These are phyloP conservation scores for Apiotrichum porosum DNA, from an alignment of 1,284 basidiomycete species.

Conservation along the genomic window DNA sequence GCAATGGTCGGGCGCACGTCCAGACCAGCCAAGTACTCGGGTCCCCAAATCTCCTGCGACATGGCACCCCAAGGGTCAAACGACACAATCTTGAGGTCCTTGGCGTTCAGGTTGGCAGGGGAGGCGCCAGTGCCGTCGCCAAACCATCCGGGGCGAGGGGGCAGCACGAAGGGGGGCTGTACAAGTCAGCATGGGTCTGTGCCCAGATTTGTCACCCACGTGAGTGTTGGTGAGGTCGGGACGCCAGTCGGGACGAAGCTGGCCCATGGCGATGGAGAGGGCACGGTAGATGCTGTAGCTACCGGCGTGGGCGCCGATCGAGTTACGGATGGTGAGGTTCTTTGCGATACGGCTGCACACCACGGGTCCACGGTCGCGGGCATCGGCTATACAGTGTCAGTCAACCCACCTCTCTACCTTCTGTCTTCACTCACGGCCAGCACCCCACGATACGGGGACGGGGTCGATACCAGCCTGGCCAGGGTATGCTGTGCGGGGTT, in stretches of 20 bases:
- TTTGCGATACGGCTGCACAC: conserved; percentile 80
- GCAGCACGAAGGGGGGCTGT: conserved; percentile 74
- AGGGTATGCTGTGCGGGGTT: conserved; percentile 59
- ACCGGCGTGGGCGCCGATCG: conserved; percentile 88
- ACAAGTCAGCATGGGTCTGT: not conserved
- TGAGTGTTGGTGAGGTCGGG: conserved; percentile 84
- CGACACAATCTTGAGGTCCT: conserved; percentile 70
- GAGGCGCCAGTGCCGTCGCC: conserved; percentile 50
- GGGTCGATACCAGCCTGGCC: conserved; percentile 71
- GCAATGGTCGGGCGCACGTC: conserved; percentile 88
- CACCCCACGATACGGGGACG: conserved; percentile 76
- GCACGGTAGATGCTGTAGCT: conserved; percentile 94
- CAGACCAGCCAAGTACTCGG: conserved; percentile 63
- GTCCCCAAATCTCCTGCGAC: conserved; percentile 69
- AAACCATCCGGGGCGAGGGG: conserved; percentile 75
- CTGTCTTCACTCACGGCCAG: conserved; percentile 53
- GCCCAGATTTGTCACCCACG: conserved; percentile 16
- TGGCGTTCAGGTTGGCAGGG: not conserved
- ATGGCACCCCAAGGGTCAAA: conserved; percentile 95
- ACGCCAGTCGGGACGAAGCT: conserved; percentile 76
- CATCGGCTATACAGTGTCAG: conserved; percentile 20
- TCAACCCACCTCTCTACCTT: not conserved
- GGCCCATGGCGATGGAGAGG: conserved; percentile 83
- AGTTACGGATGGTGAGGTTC: conserved; percentile 84
- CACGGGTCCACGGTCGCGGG: conserved; percentile 67